phyloP scores from a whole-genome alignment of 331 rosid species.

The Quercus phellos region DNA sequence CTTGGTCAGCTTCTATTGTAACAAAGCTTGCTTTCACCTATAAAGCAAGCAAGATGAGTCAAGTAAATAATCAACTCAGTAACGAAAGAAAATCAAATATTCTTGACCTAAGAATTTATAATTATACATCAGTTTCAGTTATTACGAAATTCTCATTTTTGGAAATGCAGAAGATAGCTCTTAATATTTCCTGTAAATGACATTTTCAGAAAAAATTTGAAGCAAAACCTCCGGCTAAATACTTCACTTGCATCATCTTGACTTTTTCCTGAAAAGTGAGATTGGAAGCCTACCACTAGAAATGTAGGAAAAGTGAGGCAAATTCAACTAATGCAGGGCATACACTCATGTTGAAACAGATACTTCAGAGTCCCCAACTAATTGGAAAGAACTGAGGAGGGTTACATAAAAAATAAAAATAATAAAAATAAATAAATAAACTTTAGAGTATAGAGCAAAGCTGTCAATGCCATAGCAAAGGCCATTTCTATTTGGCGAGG shows the following conservation, averaged over 20 bases:
- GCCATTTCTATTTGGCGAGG: too few species aligned
- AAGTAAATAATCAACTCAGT: neutral
- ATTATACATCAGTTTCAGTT: neutral
- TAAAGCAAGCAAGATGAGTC: conserved; percentile 13
- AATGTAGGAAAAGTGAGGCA: neutral
- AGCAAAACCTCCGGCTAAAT: neutral
- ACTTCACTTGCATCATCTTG: neutral
- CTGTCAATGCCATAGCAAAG: too few species aligned
- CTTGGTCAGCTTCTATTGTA: conserved; percentile 52
- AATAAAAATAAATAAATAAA: neutral
- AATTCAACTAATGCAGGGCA: neutral
- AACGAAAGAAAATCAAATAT: neutral
- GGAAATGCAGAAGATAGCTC: neutral
- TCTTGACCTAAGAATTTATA: neutral
- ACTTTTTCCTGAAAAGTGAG: neutral
- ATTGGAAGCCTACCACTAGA: neutral
- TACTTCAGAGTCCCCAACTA: neutral
- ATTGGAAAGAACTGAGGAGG: neutral
- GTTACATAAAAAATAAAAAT: neutral
- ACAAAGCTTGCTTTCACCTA: conserved; percentile 61
- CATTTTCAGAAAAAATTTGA: neutral
- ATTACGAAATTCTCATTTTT: neutral
- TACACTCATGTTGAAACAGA: neutral
- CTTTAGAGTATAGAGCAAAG: neutral
- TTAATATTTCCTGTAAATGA: neutral